Conservation (phyloP, 371 early-diverging fungal genomes). For the Vairimorpha apis region DNA sequence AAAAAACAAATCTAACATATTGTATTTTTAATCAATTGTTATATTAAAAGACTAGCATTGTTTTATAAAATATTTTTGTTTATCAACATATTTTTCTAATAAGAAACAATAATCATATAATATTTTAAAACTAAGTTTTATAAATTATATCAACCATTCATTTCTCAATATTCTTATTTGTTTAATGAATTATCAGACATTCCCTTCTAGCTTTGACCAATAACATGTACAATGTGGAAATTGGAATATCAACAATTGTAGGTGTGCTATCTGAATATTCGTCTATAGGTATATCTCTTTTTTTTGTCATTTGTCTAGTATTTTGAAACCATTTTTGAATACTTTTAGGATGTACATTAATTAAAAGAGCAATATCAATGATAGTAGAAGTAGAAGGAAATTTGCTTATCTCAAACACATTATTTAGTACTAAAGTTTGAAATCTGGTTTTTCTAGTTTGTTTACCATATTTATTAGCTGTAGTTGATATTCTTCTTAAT, state of each 20-base stretch:
- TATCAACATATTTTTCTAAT: too few species aligned
- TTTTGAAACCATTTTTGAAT: slow-evolving; percentile 59
- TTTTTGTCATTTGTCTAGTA: slow-evolving; percentile 37
- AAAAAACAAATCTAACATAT: too few species aligned
- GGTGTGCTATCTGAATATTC: not conserved
- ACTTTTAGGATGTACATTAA: slow-evolving; percentile 45
- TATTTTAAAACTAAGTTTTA: too few species aligned
- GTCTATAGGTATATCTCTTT: not conserved
- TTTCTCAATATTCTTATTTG: too few species aligned
- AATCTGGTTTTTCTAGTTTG: slow-evolving; percentile 37
- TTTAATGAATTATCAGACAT: too few species aligned
- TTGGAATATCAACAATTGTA: slow-evolving; percentile 12
- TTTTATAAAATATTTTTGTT: too few species aligned
- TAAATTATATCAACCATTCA: too few species aligned
- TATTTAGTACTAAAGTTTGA: slow-evolving; percentile 42
- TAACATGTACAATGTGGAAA: not conserved
- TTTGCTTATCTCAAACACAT: slow-evolving; percentile 39
- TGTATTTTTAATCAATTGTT: too few species aligned
- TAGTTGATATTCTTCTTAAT: slow-evolving; percentile 6
- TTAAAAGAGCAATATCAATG: slow-evolving; percentile 42
- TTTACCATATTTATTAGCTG: slow-evolving; percentile 11
- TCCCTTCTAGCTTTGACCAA: not conserved
- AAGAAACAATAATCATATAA: too few species aligned
- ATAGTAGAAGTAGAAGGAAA: slow-evolving; percentile 39
- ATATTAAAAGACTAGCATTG: too few species aligned